Base-by-base conservation (phyloP, 495 filamentous ascomycete genomes). In the Penicillium simplicissimum region DNA sequence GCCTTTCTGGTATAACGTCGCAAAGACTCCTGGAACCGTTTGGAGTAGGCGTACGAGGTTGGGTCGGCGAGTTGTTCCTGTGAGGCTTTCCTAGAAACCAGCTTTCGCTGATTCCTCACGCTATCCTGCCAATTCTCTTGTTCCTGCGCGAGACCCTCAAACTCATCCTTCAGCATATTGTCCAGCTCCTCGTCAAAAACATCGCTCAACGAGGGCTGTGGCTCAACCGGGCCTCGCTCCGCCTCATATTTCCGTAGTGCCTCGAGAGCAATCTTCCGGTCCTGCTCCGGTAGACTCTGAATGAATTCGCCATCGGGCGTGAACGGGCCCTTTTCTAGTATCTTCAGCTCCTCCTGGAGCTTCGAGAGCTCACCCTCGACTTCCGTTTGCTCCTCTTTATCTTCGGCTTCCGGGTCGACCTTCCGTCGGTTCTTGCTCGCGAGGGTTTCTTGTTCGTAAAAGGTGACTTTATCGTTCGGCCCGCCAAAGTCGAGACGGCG, bases 271-370 rank as follows among this genome's bases (percentile, higher is more conserved):
- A 76, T 71, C 23, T 62, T 68, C 52, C 74, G 63, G 31, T 81
- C 78, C 33, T 78, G 61, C 52, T 79, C 75, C 0, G 76, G 75
- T 47, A 81, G 60, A 15, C 63, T 64, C 40, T 70, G 63, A 36
- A 81, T 81, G 57, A 81, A 80, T 21, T 69, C 63, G 49, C 79
- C 74, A 57, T 80, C 73, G 34, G 74, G 72, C n/a, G 69, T 65
- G 52, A 74, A 80, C 17, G 78, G 78, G 0, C 76, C 77, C 56
- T 77, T 74, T 51, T 76, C 72, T 36, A 78, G 31, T 59, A 76
- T 59, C 67, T 81, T 71, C 58, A 90, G 75, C 62, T 88, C 79
- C 57, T 79, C 67, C 59, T 88, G 83, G 35, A 89, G 64, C 60
- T 81, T 79, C 51, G 77, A 72, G 36, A 81, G 74, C 59, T 75